Evolutionary conservation across 164 flowering plant species (phyloP), one percentile per base, ranked within the genome.

Genomic region (Vitis rotundifolia): DNA sequence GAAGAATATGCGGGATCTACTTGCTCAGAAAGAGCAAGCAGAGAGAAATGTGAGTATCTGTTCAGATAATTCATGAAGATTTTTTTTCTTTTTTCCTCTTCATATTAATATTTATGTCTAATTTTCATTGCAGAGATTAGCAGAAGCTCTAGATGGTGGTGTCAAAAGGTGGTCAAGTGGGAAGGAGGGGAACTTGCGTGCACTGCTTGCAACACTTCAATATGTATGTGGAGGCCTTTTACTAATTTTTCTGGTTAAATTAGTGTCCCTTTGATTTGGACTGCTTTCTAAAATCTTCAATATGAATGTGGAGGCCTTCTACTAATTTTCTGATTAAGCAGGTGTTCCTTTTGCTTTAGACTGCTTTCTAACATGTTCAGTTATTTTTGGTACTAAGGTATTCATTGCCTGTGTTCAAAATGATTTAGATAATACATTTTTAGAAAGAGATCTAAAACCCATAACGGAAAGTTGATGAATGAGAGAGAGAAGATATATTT

Each of bases 131-230:
- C 94, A 92, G 98, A 88, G 91, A 74, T 70, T 92, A 31, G 92
- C 97, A 9, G 95, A 92, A 76, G 63, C 86, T 75, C 82, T 94
- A 73, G 98, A 92, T 83, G 89, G 90, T 63, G 97, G 92, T 59
- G 85, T 94, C 74, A 92, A 83, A 72, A 85, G 98, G 70, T 94
- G 99, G 99, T 85, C 98, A 51, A 86, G 76, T 67, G 99, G 99
- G 70, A 94, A 92, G 81, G 84, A 87, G 31, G 89, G 98, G 55
- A 94, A 92, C 70, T 77, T 92, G 76, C 92, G 99, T 18, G 95
- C 98, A 53, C 77, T 94, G 82, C 91, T 94, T 50, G 92, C 98
- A 48, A 94, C 99, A 0, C 76, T 94, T 64, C 98, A 94, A 89
- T 94, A 94, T 79, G 99, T 94, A 90, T 71, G 94, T 64, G 16